These are phyloP conservation scores for Juglanconis sp. DNA, from an alignment of 2,329 filamentous ascomycete species.

Conservation along the genomic window DNA sequence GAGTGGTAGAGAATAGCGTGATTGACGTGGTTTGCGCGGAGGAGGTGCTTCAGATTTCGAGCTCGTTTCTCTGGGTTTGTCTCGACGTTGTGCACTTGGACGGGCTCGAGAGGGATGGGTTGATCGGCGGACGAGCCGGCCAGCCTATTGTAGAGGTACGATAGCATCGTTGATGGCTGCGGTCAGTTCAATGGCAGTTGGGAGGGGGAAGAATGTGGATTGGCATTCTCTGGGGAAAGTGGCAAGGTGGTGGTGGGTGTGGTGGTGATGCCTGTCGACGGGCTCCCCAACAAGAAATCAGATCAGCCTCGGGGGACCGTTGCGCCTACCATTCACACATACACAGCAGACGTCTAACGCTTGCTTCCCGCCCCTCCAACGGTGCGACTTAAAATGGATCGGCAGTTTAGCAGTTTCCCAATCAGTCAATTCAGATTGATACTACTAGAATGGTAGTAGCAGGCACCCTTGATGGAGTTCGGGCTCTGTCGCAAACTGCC, in stretches of 20 bases:
- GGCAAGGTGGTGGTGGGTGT: not conserved
- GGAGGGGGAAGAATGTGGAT: not conserved
- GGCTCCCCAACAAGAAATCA: not conserved
- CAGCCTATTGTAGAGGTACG: slow-evolving; percentile 29
- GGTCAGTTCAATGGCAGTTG: not conserved
- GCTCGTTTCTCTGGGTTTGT: slow-evolving; percentile 73
- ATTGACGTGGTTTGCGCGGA: slow-evolving; percentile 90
- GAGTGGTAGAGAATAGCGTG: slow-evolving; percentile 78
- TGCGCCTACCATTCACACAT: not conserved
- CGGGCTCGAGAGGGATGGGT: slow-evolving; percentile 59
- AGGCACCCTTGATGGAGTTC: not conserved
- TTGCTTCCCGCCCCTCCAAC: no score
- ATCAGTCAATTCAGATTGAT: not conserved
- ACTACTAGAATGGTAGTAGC: not conserved
- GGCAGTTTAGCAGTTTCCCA: not conserved
- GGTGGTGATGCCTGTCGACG: not conserved
- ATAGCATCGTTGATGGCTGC: slow-evolving; percentile 24
- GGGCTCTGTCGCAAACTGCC: not conserved
- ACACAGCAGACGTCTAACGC: no score
- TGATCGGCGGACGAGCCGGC: slow-evolving; percentile 22
- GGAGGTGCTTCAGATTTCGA: slow-evolving; percentile 81
- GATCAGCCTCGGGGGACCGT: not conserved
- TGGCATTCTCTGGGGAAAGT: not conserved
- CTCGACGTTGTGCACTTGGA: slow-evolving; percentile 77
- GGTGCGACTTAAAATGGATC: not conserved